Base-by-base conservation (phyloP, 1,284 basidiomycete species). In the Ceratobasidium sp. region DNA sequence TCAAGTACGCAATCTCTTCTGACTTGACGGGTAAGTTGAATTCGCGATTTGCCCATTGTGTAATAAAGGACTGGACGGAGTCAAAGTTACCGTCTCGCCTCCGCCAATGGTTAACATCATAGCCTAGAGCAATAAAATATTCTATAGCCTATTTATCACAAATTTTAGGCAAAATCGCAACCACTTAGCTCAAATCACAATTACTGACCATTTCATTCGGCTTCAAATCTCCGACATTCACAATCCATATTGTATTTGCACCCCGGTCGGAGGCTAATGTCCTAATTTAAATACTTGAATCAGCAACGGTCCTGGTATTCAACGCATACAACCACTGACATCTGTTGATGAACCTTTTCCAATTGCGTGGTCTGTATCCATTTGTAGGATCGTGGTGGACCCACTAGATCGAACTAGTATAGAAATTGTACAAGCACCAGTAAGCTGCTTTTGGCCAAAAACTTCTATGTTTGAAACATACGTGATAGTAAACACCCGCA, bases 401-500 rank as follows among this genome's bases (percentile, higher is more conserved):
- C 81, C 47, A 82, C 80, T 77, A 84, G 85, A 78, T 87, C 86
- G 69, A 85, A 79, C 83, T 85, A 73, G 46, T 38, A 26, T 61
- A 41, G n/a, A 32, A 30, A 49, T 43, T 28, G 59, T 46, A 61
- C 49, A 26, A 6, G 55, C 26, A 9, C 18, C 30, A 49, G 21
- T 18, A 50, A 43, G 30, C 13, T 9, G 54, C 2, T 35, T 3
- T 35, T 28, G n/a, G 30, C 14, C 2, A 16, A 28, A 9, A 30
- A 21, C 11, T 18, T 28, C 6, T 16, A 18, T 28, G 8, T 23
- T 8, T 50, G n/a, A 69, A 18, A 79, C 85, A 74, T 75, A 87
- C 87, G 77, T 90, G 89, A 78, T 90, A 91, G 78, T 91, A 91
- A 1, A 91, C 86, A 44, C 88, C 89, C 26, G 88, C 87, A 35